A percentile compares a stretch with the other conserved stretches of the same genome.
These are phyloP conservation scores for Penicillium sp. DNA, from an alignment of 2,329 filamentous ascomycete genomes.

Conservation along the genomic window DNA sequence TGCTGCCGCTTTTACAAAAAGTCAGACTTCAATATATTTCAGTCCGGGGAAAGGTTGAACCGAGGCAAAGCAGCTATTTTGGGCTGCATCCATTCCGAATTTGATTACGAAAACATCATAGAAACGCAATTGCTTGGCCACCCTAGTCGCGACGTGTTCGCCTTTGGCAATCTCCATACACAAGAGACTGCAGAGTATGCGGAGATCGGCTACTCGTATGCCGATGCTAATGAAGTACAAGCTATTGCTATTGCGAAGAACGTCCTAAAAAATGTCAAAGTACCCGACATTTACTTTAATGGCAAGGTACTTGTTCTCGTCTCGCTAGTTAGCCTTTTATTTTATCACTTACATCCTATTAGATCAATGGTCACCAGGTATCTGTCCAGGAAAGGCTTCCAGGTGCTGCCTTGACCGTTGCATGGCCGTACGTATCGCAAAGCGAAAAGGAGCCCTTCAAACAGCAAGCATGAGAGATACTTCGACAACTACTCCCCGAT, in stretches of 20 bases:
- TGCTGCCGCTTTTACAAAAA: neutral
- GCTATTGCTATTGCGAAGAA: conserved; percentile 36
- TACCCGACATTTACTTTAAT: conserved; percentile 43
- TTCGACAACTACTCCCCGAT: too few relatives aligned
- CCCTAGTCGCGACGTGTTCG: conserved; percentile 42
- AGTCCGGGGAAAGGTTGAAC: neutral
- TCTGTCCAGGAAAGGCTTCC: too few relatives aligned
- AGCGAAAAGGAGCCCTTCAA: too few relatives aligned
- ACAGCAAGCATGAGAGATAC: too few relatives aligned
- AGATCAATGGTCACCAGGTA: too few relatives aligned
- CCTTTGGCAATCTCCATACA: too few relatives aligned
- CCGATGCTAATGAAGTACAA: conserved; percentile 45
- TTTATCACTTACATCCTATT: conserved; percentile 10
- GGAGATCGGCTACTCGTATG: conserved; percentile 41
- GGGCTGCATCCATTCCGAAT: neutral
- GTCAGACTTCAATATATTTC: too few relatives aligned
- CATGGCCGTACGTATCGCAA: too few relatives aligned
- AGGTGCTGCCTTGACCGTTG: too few relatives aligned
- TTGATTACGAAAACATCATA: neutral
- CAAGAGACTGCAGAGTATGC: neutral
- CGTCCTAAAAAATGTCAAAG: conserved; percentile 29
- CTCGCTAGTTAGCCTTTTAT: neutral
- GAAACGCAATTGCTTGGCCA: neutral
- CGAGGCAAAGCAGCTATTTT: neutral
- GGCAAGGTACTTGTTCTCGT: conserved; percentile 34